phyloP scores from a whole-genome alignment of 371 early-diverging fungal genomes.

The Rhizomucor miehei region DNA sequence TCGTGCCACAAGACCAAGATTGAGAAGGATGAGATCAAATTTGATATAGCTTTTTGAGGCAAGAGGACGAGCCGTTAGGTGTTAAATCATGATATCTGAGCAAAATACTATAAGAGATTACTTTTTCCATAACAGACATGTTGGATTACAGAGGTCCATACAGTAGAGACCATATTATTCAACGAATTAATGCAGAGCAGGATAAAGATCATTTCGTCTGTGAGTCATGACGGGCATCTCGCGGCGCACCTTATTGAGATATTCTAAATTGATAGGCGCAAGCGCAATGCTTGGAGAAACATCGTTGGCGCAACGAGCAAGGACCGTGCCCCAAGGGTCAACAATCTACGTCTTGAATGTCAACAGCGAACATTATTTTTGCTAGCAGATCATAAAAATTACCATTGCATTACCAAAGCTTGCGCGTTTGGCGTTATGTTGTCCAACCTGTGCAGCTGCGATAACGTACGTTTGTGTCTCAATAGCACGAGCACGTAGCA shows the following conservation, averaged over 20 bases:
- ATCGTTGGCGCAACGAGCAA: constrained; percentile 61
- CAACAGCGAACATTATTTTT: neutral
- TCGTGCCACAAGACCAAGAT: constrained; percentile 27
- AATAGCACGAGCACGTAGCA: constrained; percentile 82
- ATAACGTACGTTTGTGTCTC: constrained; percentile 75
- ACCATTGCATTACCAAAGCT: constrained; percentile 86
- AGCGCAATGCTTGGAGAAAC: constrained; percentile 50
- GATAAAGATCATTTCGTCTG: constrained; percentile 65
- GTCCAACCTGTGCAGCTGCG: constrained; percentile 78
- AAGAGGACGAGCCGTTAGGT: too few species aligned
- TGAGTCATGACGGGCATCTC: constrained; percentile 79
- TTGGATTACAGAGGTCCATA: too few species aligned
- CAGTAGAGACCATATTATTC: too few species aligned
- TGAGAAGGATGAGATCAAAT: constrained; percentile 17
- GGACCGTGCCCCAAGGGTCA: constrained; percentile 53
- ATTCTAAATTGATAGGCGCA: constrained; percentile 64
- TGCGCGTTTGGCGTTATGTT: constrained; percentile 68
- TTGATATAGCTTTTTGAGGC: constrained; percentile 12
- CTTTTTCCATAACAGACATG: too few species aligned
- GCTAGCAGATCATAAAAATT: constrained; percentile 5
- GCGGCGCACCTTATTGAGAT: constrained; percentile 54
- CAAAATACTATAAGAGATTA: too few species aligned
- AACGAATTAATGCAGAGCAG: neutral
- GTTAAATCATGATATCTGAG: too few species aligned
- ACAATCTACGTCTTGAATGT: constrained; percentile 24